Evolutionary conservation across 2,329 filamentous ascomycete genomes (phyloP).

Genomic region (Emmonsiellopsis sp.): DNA sequence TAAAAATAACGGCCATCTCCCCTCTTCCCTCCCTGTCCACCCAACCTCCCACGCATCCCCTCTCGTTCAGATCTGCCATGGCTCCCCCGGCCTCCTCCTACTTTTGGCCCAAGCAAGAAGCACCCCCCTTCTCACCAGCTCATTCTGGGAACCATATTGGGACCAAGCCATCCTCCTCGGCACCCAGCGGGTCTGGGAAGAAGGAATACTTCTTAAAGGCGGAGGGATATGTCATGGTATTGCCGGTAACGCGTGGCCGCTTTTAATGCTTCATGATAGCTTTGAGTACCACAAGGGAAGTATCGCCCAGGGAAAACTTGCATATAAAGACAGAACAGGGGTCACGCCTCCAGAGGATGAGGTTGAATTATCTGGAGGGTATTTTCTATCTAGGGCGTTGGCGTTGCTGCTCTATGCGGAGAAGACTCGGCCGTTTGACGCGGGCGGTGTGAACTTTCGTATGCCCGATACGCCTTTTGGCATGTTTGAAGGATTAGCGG

Average conservation of each 20-base stretch:
- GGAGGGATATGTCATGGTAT: constrained; percentile 33
- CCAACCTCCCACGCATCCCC: constrained; percentile 16
- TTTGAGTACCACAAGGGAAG: constrained; percentile 22
- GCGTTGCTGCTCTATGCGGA: constrained; percentile 28
- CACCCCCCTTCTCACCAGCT: constrained; percentile 15
- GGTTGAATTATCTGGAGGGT: constrained; percentile 20
- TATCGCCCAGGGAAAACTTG: constrained; percentile 15
- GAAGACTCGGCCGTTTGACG: constrained; percentile 27
- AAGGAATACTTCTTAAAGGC: constrained; percentile 33
- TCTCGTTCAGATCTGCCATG: constrained; percentile 34
- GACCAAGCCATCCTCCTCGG: constrained; percentile 24
- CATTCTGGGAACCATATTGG: constrained; percentile 30
- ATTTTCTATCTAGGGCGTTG: constrained; percentile 29
- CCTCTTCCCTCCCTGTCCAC: constrained; percentile 25
- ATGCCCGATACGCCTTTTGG: constrained; percentile 32
- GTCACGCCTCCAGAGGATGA: constrained; percentile 5
- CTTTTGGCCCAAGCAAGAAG: constrained; percentile 26
- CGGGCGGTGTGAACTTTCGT: constrained; percentile 20
- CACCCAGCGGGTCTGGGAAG: constrained; percentile 29
- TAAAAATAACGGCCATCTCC: constrained; percentile 27
- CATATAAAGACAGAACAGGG: constrained; percentile 13
- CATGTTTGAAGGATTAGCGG: constrained; percentile 31
- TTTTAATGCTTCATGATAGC: constrained; percentile 27
- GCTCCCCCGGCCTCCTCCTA: constrained; percentile 28
- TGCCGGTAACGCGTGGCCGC: constrained; percentile 32